Evolutionary conservation across 148 eudicot genomes (phyloP).

Genomic region (Rhododendron ovatum): DNA sequence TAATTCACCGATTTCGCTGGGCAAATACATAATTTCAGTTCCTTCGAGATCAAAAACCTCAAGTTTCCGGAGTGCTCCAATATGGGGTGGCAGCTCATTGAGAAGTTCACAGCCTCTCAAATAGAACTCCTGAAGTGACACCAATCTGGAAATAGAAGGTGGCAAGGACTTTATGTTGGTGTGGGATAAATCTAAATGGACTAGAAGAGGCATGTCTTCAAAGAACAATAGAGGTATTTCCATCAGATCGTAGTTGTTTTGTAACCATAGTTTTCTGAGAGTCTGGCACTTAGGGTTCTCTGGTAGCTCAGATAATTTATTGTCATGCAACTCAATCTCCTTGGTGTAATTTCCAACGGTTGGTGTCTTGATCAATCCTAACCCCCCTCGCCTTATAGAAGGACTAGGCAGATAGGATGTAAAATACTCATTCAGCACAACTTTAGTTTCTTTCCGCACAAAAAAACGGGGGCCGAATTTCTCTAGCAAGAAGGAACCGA

Average conservation of each 20-base stretch:
- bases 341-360: too few relatives aligned
- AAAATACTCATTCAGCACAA: neutral
- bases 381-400: too few relatives aligned
- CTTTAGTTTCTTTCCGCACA: neutral
- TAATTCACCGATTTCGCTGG: neutral
- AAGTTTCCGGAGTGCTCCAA: neutral
- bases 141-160: neutral
- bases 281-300: neutral
- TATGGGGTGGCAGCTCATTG: neutral
- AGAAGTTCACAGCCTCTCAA: neutral
- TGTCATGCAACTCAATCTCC: neutral
- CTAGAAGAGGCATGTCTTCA: neutral
- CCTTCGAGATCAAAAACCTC: neutral
- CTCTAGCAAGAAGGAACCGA: neutral
- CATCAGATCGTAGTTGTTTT: neutral
- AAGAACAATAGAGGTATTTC: neutral
- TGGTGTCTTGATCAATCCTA: too few relatives aligned
- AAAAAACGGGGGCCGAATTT: neutral
- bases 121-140: neutral
- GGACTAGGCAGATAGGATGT: neutral
- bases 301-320: neutral
- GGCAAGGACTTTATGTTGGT: neutral
- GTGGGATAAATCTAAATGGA: neutral
- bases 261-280: neutral
- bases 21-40: neutral